These are phyloP conservation scores for Pittosporum tobira DNA, from an alignment of 129 eudicot species.

Conservation along the genomic window DNA sequence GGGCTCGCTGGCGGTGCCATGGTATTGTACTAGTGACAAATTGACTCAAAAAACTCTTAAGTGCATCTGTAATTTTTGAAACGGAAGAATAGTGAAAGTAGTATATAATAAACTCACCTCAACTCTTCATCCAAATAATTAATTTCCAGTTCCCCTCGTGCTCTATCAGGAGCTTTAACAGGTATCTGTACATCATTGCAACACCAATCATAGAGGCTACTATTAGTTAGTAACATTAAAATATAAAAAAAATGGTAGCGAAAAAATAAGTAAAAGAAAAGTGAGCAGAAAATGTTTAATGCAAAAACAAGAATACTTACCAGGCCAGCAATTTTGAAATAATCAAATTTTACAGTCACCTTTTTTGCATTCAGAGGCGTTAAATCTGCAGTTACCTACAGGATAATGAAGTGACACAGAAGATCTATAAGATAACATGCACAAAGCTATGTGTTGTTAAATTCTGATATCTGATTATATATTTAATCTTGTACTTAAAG, in stretches of 20 bases:
- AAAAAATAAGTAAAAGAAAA: background rate
- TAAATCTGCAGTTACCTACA: conserved; percentile 88
- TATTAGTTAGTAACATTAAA: background rate
- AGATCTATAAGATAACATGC: too few species aligned
- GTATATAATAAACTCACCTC: conserved; percentile 33
- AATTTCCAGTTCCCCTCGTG: conserved; percentile 69
- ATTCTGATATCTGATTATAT: too few species aligned
- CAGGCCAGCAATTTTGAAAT: conserved; percentile 64
- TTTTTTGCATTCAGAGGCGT: conserved; percentile 62
- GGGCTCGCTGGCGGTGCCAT: too few species aligned
- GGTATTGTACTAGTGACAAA: too few species aligned
- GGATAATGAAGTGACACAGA: conserved; percentile 8
- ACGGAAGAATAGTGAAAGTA: too few species aligned
- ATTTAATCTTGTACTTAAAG: too few species aligned
- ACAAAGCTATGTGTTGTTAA: too few species aligned
- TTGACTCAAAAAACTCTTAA: too few species aligned
- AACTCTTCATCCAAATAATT: conserved; percentile 88
- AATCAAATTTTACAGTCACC: conserved; percentile 86
- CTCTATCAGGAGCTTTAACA: conserved; percentile 78
- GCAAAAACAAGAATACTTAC: conserved; percentile 26
- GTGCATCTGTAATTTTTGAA: too few species aligned
- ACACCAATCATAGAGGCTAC: background rate
- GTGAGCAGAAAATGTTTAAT: background rate
- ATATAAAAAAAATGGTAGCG: background rate
- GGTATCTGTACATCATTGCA: conserved; percentile 48